These are phyloP conservation scores for Tolypocladium inflatum DNA, from an alignment of 2,329 filamentous ascomycete genomes.

Conservation along the genomic window DNA sequence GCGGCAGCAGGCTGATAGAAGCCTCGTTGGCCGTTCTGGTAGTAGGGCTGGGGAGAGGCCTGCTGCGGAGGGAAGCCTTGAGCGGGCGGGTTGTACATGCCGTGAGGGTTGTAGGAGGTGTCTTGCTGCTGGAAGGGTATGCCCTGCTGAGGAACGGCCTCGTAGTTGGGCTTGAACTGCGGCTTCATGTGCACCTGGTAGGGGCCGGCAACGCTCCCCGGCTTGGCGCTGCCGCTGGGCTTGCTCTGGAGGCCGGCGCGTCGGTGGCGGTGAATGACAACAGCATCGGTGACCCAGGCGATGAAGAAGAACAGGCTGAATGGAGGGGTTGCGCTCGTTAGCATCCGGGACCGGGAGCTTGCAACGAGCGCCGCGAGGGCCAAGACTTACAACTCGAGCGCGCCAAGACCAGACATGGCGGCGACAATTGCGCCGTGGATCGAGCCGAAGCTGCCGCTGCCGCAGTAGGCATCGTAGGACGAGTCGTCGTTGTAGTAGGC, in stretches of 20 bases:
- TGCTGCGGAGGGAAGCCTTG: conserved; percentile 1
- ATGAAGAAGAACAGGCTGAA: conserved; percentile 31
- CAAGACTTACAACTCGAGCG: conserved; percentile 30
- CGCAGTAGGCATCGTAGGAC: background rate
- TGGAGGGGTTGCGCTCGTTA: background rate
- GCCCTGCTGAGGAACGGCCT: conserved; percentile 8
- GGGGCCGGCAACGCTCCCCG: background rate
- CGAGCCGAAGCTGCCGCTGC: background rate
- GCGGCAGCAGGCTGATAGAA: background rate
- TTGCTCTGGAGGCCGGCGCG: conserved; percentile 29
- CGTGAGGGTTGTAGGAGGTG: conserved; percentile 8
- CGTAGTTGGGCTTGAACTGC: conserved; percentile 2
- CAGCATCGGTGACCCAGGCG: conserved; percentile 29
- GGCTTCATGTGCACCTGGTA: conserved; percentile 5
- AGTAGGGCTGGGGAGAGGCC: background rate
- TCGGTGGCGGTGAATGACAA: conserved; percentile 34
- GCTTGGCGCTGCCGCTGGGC: conserved; percentile 10
- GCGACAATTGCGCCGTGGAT: conserved; percentile 10
- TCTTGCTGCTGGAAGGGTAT: conserved; percentile 8
- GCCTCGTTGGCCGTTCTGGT: background rate
- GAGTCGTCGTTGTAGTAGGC: conserved; percentile 1
- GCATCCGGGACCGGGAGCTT: background rate
- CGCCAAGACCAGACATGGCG: conserved; percentile 29
- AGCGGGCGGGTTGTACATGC: conserved; percentile 4
- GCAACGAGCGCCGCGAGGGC: background rate